Base-by-base conservation (phyloP, 768 basidiomycete species). In the Boletus sp. region DNA sequence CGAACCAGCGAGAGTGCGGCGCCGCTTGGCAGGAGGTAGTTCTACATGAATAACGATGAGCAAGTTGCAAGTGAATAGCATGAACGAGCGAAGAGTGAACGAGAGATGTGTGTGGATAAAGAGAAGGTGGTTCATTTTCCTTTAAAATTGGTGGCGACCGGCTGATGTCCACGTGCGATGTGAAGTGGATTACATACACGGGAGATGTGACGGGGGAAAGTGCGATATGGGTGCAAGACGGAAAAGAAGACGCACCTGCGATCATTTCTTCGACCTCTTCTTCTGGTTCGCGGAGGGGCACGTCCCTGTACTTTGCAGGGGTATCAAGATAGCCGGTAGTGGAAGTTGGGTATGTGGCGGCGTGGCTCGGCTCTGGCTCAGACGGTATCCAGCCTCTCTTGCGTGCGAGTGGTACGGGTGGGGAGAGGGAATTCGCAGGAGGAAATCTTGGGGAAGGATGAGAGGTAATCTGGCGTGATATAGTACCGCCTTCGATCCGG, bases 311-410 rank as follows among this genome's bases (percentile, higher is more conserved):
- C 70, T 84, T 84, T 47, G 84, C 78, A 39, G 85, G 87, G 0
- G 86, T 85, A 67, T 89, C 84, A 37, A 90, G 79, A 70, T 86
- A 88, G 30, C 87, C 89, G 56, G 69, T 76, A 5, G 84, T 80
- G 3, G 81, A 84, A 4, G 83, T 71, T 3, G 81, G 70, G 4
- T 78, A 82, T 47, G 83, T 74, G 47, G 78, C 70, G 7, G 83
- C 81, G 65, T 66, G 76, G 66, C 81, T 84, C 10, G 80, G 80
- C 59, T 83, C 84, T 42, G 82, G 76, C 54, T 76, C 77, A 1
- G 81, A 76, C 5, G 90, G 89, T 40, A 84, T 83, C 90, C 90
- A 91, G 32, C 86, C 87, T 68, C 90, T 75, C 70, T 89, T 89
- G 50, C 81, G 76, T 4, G 80, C 77, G 40, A 78, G 64, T 17